These are phyloP conservation scores for Fusarium tuaranense DNA, from an alignment of 2,329 filamentous ascomycete species.

Conservation along the genomic window DNA sequence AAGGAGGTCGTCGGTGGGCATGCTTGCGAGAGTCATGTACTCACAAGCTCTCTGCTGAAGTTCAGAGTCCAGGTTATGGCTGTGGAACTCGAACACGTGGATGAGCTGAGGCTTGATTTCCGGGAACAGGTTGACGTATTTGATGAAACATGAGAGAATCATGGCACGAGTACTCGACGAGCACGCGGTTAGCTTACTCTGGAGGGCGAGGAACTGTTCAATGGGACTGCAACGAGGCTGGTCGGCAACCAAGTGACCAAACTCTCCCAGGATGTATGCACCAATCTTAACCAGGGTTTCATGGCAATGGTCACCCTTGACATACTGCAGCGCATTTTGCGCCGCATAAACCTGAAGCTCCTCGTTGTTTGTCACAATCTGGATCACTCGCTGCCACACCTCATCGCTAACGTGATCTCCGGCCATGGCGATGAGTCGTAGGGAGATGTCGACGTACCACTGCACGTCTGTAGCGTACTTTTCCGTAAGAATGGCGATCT, in stretches of 20 bases:
- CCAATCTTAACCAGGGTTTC: conserved; percentile 98
- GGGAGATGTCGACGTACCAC: conserved; percentile 98
- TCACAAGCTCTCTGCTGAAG: conserved; percentile 97
- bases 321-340: conserved; percentile 90
- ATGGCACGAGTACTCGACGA: conserved; percentile 92
- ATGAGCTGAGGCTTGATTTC: conserved; percentile 97
- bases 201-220: conserved; percentile 94
- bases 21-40: conserved; percentile 86
- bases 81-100: conserved; percentile 91
- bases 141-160: conserved; percentile 94
- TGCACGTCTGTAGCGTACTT: conserved; percentile 99
- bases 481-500: conserved; percentile 97
- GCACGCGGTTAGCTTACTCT: conserved; percentile 88
- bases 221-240: conserved; percentile 93
- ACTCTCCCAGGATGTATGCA: conserved; percentile 94
- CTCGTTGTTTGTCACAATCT: conserved; percentile 99
- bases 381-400: conserved; percentile 98
- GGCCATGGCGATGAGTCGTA: conserved; percentile 94
- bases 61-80: conserved; percentile 93
- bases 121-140: conserved; percentile 97
- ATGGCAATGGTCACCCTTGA: conserved; percentile 93
- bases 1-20: conserved; percentile 90
- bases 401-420: conserved; percentile 99
- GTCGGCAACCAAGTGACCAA: conserved; percentile 95
- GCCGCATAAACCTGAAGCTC: conserved; percentile 97